phyloP scores from a whole-genome alignment of 2,329 filamentous ascomycete species.

The Hypomyces rosellus region DNA sequence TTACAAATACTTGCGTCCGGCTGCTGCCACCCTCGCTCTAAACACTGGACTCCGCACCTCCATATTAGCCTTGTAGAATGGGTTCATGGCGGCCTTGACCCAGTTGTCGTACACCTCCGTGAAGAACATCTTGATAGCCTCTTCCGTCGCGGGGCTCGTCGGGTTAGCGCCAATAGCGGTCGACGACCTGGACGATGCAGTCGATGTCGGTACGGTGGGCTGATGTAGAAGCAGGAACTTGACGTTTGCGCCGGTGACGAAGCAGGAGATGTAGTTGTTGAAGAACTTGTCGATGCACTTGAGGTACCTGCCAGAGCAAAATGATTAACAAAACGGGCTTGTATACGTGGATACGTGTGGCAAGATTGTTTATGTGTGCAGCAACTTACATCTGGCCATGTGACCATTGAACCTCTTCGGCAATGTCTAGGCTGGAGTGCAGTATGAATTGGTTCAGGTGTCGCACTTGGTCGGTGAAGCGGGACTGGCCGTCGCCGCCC shows the following conservation, averaged over 20 bases:
- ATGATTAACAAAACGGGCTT: background rate
- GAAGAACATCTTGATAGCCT: constrained; percentile 93
- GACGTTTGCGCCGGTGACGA: constrained; percentile 85
- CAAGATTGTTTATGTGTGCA: background rate
- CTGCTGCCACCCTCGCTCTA: constrained; percentile 70
- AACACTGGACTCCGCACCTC: constrained; percentile 85
- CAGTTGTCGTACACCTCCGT: constrained; percentile 92
- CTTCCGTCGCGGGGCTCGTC: constrained; percentile 83
- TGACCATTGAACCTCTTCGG: constrained; percentile 94
- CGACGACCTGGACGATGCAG: constrained; percentile 47
- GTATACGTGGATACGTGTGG: background rate
- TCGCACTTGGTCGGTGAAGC: constrained; percentile 80
- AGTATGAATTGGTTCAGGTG: constrained; percentile 98
- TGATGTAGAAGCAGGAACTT: constrained; percentile 94
- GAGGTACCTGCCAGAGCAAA: constrained; percentile 63
- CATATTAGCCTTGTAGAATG: constrained; percentile 84
- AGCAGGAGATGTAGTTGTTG: constrained; percentile 90
- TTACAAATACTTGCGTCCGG: constrained; percentile 87
- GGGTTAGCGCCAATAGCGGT: constrained; percentile 79
- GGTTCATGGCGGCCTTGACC: constrained; percentile 95
- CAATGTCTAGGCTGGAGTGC: constrained; percentile 87
- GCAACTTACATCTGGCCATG: constrained; percentile 67
- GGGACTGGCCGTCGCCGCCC: constrained; percentile 85
- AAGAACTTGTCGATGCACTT: constrained; percentile 97
- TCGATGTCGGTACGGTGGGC: constrained; percentile 45